These are phyloP conservation scores for Thamnidium elegans DNA, from an alignment of 192 early-diverging fungal species.

Conservation along the genomic window DNA sequence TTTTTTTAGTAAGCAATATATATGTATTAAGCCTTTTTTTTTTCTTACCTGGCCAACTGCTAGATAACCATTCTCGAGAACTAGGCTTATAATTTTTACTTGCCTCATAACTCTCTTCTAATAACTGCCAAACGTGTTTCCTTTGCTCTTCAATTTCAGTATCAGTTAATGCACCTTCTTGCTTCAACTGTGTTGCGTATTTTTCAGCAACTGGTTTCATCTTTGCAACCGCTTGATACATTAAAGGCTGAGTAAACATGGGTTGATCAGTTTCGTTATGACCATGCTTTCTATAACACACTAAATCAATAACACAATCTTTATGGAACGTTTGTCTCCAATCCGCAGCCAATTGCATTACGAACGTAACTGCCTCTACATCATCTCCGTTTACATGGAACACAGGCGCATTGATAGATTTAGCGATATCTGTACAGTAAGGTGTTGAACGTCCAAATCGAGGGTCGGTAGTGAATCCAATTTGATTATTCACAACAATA, in stretches of 20 bases:
- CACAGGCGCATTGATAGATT: conserved; percentile 91
- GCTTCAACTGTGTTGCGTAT: conserved; percentile 79
- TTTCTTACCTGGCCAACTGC: conserved; percentile 71
- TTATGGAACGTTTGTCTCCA: conserved; percentile 94
- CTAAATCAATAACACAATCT: conserved; percentile 93
- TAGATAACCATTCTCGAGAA: conserved; percentile 91
- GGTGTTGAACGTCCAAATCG: conserved; percentile 90
- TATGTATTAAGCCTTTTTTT: too few species aligned
- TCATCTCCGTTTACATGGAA: conserved; percentile 99
- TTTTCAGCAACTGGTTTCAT: conserved; percentile 80
- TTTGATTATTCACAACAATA: conserved; percentile 97
- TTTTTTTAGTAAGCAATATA: not conserved
- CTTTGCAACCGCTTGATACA: conserved; percentile 87
- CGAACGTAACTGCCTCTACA: conserved; percentile 92
- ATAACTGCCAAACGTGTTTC: conserved; percentile 84
- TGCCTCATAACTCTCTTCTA: conserved; percentile 88
- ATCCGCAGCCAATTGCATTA: conserved; percentile 90
- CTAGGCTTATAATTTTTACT: conserved; percentile 87
- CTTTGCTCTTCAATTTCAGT: conserved; percentile 87
- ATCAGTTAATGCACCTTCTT: conserved; percentile 80
- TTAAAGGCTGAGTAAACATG: conserved; percentile 94
- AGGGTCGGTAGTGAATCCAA: conserved; percentile 98
- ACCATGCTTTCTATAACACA: conserved; percentile 95
- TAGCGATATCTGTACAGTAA: conserved; percentile 96
- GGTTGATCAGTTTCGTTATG: conserved; percentile 99